A percentile compares a stretch with the other conserved stretches of the same genome.
These are phyloP conservation scores for Kodamaea sagamina DNA, from an alignment of 805 yeast genomes.

Conservation along the genomic window DNA sequence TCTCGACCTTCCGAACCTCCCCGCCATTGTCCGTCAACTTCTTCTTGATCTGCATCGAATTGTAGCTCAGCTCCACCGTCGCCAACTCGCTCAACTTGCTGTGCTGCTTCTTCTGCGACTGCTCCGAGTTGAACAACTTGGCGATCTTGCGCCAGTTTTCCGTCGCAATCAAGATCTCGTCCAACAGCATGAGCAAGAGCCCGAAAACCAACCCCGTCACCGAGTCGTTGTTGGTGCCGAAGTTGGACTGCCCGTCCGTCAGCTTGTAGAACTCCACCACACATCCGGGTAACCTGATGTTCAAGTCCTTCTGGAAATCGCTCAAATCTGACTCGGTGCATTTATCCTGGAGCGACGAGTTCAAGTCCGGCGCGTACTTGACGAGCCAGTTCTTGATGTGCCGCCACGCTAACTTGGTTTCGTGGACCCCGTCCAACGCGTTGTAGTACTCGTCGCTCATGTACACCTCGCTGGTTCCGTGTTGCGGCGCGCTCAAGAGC, in stretches of 20 bases:
- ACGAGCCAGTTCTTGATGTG: constrained; percentile 84
- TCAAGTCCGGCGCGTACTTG: constrained; percentile 76
- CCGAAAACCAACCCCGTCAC: constrained; percentile 77
- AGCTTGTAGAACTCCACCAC: constrained; percentile 75
- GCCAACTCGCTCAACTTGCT: constrained; percentile 23
- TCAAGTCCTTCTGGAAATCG: constrained; percentile 82
- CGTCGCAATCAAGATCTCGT: constrained; percentile 77
- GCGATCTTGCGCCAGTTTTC: constrained; percentile 82
- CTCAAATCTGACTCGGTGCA: constrained; percentile 79
- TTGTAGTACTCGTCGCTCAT: constrained; percentile 35
- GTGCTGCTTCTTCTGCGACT: constrained; percentile 23
- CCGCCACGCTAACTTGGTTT: constrained; percentile 79
- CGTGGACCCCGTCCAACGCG: constrained; percentile 66
- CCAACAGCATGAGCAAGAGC: constrained; percentile 74
- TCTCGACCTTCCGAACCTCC: not conserved
- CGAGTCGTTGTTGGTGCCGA: constrained; percentile 69
- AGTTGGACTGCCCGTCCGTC: constrained; percentile 82
- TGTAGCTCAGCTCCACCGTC: constrained; percentile 25
- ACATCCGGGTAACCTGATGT: constrained; percentile 72
- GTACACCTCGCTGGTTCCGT: constrained; percentile 25
- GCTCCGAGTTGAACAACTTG: constrained; percentile 33
- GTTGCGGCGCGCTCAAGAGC: constrained; percentile 32
- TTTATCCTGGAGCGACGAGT: constrained; percentile 72
- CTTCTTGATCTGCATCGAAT: constrained; percentile 17
- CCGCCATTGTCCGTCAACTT: constrained; percentile 15